Evolutionary conservation across 805 yeast genomes (phyloP), one percentile per base, ranked within the genome.

Genomic region (Teunomyces barrocoloradensis): DNA sequence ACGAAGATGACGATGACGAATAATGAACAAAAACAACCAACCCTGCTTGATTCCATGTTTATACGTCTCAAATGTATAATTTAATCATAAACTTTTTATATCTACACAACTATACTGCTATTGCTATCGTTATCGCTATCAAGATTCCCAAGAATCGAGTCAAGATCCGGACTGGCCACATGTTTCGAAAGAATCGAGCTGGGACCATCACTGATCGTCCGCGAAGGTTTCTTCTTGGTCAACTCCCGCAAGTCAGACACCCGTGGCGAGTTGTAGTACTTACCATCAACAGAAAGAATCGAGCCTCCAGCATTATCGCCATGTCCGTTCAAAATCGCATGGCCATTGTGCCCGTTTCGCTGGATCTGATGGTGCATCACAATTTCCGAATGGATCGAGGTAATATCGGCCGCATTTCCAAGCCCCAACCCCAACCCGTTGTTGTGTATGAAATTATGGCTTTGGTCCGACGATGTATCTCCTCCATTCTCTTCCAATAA

Each of bases 371-470:
- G 51, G 20, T 55, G 45, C 35, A 53, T 46, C 18, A 61, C 36
- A 6, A 65, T 47, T 37, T 69, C 75, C 2, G 74, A 68, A 46
- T 71, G 73, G 39, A 72, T 72, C 3, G 75, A 69, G 5, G 67
- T 59, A 18, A 72, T 72, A 48, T 72, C 77, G 33, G 65, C 65
- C 10, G 69, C 66, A n/a, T 61, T 68, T 10, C 77, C 77, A 35
- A 72, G 53, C 1, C 77, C 77, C 36, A 63, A 35, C 9, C 55
- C 56, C n/a, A 27, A 45, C 17, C 48, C 47, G 23, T 44, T 44
- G 30, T 45, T 47, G 30, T 53, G 47, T 9, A 34, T 45, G 33
- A 45, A 42, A 30, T 47, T 48, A 28, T 37, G 40, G n/a, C 40
- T 37, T 5, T 37, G 40, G 5, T 18, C 36, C 11, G 40, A 37